Conservation (phyloP, 352 stramenopile species). For the Pythium apleroticum region DNA sequence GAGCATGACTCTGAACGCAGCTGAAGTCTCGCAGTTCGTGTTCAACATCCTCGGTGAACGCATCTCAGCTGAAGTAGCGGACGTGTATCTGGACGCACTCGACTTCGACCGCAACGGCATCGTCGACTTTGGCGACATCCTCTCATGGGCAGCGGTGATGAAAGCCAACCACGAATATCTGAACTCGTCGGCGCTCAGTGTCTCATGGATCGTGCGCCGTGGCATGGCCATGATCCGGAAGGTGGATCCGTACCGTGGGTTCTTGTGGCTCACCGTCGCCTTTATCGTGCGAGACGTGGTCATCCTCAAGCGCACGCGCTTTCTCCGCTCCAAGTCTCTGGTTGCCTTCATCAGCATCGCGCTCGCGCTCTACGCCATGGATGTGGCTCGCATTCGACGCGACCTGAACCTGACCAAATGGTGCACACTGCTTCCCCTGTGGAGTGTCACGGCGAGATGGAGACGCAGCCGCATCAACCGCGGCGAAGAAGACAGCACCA, state of each 20-base stretch:
- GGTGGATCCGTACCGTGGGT: slow-evolving; percentile 26
- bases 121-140: slow-evolving; percentile 74
- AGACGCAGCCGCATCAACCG: slow-evolving; percentile 4
- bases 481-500: slow-evolving; percentile 2
- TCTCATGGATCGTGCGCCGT: slow-evolving; percentile 16
- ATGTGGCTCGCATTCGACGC: slow-evolving; percentile 16
- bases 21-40: slow-evolving; percentile 68
- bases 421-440: slow-evolving; percentile 22
- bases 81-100: slow-evolving; percentile 65
- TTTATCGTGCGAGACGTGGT: slow-evolving; percentile 29
- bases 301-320: slow-evolving; percentile 16
- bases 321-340: slow-evolving; percentile 23
- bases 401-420: slow-evolving; percentile 13
- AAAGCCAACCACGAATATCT: slow-evolving; percentile 53
- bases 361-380: slow-evolving; percentile 20
- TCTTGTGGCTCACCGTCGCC: slow-evolving; percentile 25
- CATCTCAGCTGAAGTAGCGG: slow-evolving; percentile 46
- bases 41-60: slow-evolving; percentile 76
- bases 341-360: slow-evolving; percentile 9
- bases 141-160: slow-evolving; percentile 76
- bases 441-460: slow-evolving; percentile 19
- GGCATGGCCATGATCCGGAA: slow-evolving; percentile 1
- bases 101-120: slow-evolving; percentile 75
- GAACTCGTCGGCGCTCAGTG: slow-evolving; percentile 17
- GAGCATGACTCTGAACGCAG: slow-evolving; percentile 52